Conservation (phyloP, 1,139 yeast genomes). For the Pichia sp. region DNA sequence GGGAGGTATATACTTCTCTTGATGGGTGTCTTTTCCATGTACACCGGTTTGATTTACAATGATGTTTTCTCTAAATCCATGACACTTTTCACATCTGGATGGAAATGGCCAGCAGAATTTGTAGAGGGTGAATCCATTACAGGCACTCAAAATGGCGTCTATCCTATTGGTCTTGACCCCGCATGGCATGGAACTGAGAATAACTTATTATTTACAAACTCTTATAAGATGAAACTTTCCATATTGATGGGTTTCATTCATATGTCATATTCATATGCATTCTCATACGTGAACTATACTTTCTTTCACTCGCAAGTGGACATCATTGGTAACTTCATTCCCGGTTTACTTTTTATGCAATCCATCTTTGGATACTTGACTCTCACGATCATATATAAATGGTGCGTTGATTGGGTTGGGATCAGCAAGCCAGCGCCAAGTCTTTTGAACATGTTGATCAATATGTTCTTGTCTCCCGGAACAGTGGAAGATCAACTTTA, state of each 20-base stretch:
- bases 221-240: slow-evolving; percentile 94
- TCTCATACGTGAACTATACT: slow-evolving; percentile 74
- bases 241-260: slow-evolving; percentile 92
- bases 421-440: slow-evolving; percentile 82
- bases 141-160: slow-evolving; percentile 59
- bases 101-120: slow-evolving; percentile 83
- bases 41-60: slow-evolving; percentile 88
- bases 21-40: slow-evolving; percentile 92
- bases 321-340: slow-evolving; percentile 87
- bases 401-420: slow-evolving; percentile 90
- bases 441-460: slow-evolving; percentile 85
- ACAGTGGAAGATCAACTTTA: slow-evolving; percentile 74
- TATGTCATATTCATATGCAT: slow-evolving; percentile 85
- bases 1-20: slow-evolving; percentile 86
- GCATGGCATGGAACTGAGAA: slow-evolving; percentile 98
- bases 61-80: slow-evolving; percentile 88
- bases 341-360: slow-evolving; percentile 92
- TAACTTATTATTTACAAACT: slow-evolving; percentile 80
- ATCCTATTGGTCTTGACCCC: slow-evolving; percentile 84
- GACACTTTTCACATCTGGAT: slow-evolving; percentile 79
- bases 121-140: slow-evolving; percentile 53
- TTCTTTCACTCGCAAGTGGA: slow-evolving; percentile 74
- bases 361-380: slow-evolving; percentile 90
- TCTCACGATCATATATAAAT: slow-evolving; percentile 79
- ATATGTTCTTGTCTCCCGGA: slow-evolving; percentile 95